Base-by-base conservation (phyloP, 2,329 filamentous ascomycete species). In the Ophiostoma montium region DNA sequence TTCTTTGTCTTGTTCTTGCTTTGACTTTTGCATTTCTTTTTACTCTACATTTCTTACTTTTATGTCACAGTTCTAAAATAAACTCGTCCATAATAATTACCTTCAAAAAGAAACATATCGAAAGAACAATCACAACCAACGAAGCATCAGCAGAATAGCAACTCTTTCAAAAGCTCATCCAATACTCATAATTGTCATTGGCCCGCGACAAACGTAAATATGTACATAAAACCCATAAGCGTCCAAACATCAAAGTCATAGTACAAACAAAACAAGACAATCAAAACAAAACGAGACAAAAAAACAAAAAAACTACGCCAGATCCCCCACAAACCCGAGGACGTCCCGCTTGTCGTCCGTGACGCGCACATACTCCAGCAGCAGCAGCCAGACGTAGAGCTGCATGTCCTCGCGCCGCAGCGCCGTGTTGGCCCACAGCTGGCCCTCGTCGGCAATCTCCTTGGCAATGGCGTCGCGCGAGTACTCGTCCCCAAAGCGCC, bases 401-500 rank as follows among this genome's bases (percentile, higher is more conserved):
- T 70, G 63, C 77, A 84, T 83, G 57, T 84, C 80, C 53, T 82
- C 78, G 30, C 69, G 68, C 47, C 82, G 64, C 13, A 84, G 66
- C 3, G 79, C 78, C 60, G 67, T 69, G 53, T 75, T 70, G 0
- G 76, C 71, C 82, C 80, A 86, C 9, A 65, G 60, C 56, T 72
- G 71, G 2, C 80, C 77, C n/a, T 67, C 67, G 51, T 72, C 63
- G 18, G 81, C 80, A 52, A 86, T 80, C 54, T 64, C 68, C 53
- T 69, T 62, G 1, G 80, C 82, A 18, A 70, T 69, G 1, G 64
- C 63, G 56, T 84, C 77, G 48, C 47, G 50, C 33, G 35, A 36
- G 38, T 15, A 10, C 18, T 13, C 23, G 16, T 42, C 39, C 8
- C 23, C 5, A 30, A 42, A 42, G 11, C 19, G 13, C 11, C 21